Base-by-base conservation (phyloP, 495 filamentous ascomycete genomes). In the Penicillium maclennaniae region DNA sequence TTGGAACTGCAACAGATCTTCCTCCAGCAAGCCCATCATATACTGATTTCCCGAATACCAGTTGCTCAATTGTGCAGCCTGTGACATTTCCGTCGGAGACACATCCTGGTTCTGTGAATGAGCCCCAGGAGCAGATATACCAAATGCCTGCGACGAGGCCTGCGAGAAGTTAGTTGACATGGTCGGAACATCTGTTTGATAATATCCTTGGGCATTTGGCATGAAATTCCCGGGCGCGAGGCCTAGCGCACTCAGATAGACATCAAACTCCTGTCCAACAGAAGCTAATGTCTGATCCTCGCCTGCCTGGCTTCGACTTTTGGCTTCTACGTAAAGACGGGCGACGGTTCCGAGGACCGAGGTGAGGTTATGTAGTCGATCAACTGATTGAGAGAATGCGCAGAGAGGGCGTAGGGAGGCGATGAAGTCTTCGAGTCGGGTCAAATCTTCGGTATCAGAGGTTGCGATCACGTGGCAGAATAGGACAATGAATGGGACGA, bases 11-110 rank as follows among this genome's bases (percentile, higher is more conserved):
- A 77, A 76, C 17, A 83, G 43, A 61, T 85, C 83, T 55, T 82
- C 81, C 55, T 86, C 83, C 44, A 87, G 53, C 51, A 88, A 51
- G 0, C 79, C 80, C 70, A 87, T 72, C 68, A 88, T 82, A 58
- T 83, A 79, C 38, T 80, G 78, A 58, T 84, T 85, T 0, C 84
- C 81, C 28, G 81, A 84, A 55, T 84, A 88, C 85, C 84, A 88
- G 54, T 83, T 84, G 19, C 80, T 82, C 9, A 87, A 57, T 49
- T 82, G 77, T 40, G 68, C 63, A 7, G 73, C 69, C 56, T 78
- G 74, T 2, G 63, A 51, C 55, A 68, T 55, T 39, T 59, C 46
- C 19, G 53, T 36, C 25, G 45, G 20, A 48, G 51, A 26, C 36
- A 47, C 21, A 45, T 47, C 60, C 43, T 48, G 62, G 20, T 12